Conservation (phyloP, 495 filamentous ascomycete species). For the Corynascus novoguineensis region DNA sequence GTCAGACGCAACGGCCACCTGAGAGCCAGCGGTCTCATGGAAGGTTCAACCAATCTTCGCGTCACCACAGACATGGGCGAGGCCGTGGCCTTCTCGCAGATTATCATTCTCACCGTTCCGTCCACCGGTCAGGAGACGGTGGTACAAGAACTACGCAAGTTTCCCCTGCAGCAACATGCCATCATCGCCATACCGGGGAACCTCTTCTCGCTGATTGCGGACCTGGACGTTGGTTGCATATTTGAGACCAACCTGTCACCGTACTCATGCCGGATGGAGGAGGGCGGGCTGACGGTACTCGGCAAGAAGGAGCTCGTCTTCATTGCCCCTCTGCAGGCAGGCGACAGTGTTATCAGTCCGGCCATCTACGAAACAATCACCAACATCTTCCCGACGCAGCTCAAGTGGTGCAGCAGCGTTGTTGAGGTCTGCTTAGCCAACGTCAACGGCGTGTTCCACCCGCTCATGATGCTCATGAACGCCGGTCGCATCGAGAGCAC, state of each 20-base stretch:
- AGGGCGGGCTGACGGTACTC: neutral
- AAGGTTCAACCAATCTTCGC: neutral
- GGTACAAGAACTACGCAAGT: neutral
- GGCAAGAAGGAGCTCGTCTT: neutral
- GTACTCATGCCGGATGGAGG: slow-evolving; percentile 2
- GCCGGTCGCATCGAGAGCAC: slow-evolving; percentile 1
- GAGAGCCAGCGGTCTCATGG: neutral
- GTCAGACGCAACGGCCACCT: neutral
- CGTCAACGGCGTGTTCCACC: slow-evolving; percentile 2
- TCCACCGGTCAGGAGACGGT: neutral
- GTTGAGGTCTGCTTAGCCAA: neutral
- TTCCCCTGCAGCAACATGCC: neutral
- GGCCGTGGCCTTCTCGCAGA: neutral
- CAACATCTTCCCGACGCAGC: neutral
- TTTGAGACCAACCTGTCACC: neutral
- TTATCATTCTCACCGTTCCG: neutral
- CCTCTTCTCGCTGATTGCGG: neutral
- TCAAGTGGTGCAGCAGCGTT: neutral
- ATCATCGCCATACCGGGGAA: neutral
- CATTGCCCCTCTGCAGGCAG: neutral
- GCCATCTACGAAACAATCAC: neutral
- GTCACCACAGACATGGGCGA: neutral
- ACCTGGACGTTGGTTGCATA: neutral
- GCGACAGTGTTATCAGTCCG: neutral
- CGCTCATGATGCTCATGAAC: slow-evolving; percentile 1